Conservation (phyloP, 2,329 filamentous ascomycete species). For the Sclerotinia minor region DNA sequence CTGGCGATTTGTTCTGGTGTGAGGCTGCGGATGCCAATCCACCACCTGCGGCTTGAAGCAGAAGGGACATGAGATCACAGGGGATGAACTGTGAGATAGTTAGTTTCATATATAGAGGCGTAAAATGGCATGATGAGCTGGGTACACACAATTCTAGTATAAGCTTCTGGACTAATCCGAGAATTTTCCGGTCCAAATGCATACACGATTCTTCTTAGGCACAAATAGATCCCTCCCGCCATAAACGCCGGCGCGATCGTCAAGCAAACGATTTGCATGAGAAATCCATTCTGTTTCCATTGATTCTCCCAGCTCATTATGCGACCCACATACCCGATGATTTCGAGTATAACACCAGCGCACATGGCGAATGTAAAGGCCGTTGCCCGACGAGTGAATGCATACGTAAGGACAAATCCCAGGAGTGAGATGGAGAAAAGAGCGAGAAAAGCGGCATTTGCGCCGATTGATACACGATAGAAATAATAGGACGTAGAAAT, state of each 20-base stretch:
- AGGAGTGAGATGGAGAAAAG: constrained; percentile 51
- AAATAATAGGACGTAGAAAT: constrained; percentile 47
- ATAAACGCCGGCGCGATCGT: constrained; percentile 67
- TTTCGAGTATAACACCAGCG: constrained; percentile 55
- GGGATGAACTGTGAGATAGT: constrained; percentile 55
- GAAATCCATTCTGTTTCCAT: constrained; percentile 50
- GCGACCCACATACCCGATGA: constrained; percentile 60
- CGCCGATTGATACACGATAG: constrained; percentile 55
- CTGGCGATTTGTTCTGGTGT: constrained; percentile 42
- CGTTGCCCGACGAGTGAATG: constrained; percentile 49
- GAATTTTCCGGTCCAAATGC: constrained; percentile 52
- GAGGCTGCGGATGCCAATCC: constrained; percentile 55
- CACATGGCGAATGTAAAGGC: constrained; percentile 55
- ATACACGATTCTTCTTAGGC: constrained; percentile 52
- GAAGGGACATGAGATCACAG: constrained; percentile 60
- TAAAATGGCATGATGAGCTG: constrained; percentile 38
- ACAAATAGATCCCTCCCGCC: constrained; percentile 64
- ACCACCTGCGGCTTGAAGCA: constrained; percentile 62
- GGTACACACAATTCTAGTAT: constrained; percentile 51
- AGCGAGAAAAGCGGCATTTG: constrained; percentile 54
- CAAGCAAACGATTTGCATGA: constrained; percentile 61
- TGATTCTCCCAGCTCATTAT: constrained; percentile 56
- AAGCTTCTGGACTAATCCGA: constrained; percentile 49
- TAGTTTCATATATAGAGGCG: constrained; percentile 26
- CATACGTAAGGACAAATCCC: constrained; percentile 46